Evolutionary conservation across 768 basidiomycete species (phyloP), one percentile per base, ranked within the genome.

Genomic region (Serendipita indica): DNA sequence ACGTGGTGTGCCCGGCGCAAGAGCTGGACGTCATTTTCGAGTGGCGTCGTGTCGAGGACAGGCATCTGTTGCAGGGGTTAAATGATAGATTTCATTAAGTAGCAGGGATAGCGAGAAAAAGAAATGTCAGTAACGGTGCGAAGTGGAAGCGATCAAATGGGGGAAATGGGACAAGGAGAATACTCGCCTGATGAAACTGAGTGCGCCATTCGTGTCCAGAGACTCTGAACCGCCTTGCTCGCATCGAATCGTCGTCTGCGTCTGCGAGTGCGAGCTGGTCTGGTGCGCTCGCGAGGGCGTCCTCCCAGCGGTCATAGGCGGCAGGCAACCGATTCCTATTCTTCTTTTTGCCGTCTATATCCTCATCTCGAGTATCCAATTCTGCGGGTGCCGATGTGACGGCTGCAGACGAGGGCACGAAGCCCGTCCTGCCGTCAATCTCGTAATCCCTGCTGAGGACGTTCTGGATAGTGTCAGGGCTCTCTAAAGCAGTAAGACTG

Each of bases 1-100:
- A 96, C 86, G 67, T 85, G 75, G 72, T 97, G 91, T 1, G 90
- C 91, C 49, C 92, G 81, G 62, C 91, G 84, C 14, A 89, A 75
- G 56, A 76, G 70, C 14, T 32, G 46, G 59, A 22, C 7, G 60
- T 52, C 33, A 46, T 41, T 27, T 39, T 58, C 30, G 60, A 63
- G 30, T n/a, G 12, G 22, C 16, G 49, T 27, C n/a, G 32, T 54
- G 30, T 54, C 49, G 49, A 39, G 57, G 14, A 57, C 32, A 18
- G 49, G 57, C 52, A 33, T 56, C 52, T 33, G 52, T 28, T 45
- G 12, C 41, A 35, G 0, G 57, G 33, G 39, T 60, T 37, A 2
- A 60, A 45, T 0, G 60, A n/a, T 57, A 16, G 32, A 14, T 12
- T n/a, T 22, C 30, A 58, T 14, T 58, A 10, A 46, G 30, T 1